phyloP scores from a whole-genome alignment of 2,329 filamentous ascomycete genomes.

The Trichoderma pleuroti region DNA sequence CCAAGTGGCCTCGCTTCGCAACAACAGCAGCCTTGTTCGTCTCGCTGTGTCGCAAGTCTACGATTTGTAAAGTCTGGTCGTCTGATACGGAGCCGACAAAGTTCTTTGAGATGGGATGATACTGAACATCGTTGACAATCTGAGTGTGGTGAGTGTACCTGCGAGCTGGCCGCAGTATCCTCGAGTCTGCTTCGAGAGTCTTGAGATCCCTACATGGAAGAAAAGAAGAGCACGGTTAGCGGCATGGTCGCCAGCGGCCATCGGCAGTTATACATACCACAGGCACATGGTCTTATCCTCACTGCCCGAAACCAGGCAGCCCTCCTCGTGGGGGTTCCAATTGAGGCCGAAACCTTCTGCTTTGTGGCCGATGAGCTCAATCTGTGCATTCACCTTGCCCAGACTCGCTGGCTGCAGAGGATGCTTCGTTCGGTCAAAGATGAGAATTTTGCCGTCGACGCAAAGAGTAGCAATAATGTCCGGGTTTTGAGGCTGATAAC shows the following conservation, averaged over 20 bases:
- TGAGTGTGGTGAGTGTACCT: conserved; percentile 85
- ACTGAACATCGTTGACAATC: conserved; percentile 95
- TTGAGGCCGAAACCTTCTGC: conserved; percentile 87
- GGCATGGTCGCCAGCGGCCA: neutral
- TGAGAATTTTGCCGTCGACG: conserved; percentile 79
- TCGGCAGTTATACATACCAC: conserved; percentile 58
- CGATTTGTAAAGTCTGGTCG: conserved; percentile 86
- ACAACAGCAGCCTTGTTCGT: conserved; percentile 66
- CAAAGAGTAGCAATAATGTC: conserved; percentile 94
- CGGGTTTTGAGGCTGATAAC: conserved; percentile 96
- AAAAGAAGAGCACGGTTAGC: conserved; percentile 18
- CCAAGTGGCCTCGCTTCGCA: conserved; percentile 71
- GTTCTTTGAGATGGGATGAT: conserved; percentile 79
- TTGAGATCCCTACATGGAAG: conserved; percentile 66
- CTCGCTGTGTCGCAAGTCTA: conserved; percentile 73
- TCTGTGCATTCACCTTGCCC: conserved; percentile 72
- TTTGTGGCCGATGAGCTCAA: conserved; percentile 79
- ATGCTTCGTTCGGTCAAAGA: conserved; percentile 97
- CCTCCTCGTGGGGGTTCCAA: conserved; percentile 83
- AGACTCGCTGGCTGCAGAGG: conserved; percentile 62
- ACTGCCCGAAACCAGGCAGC: conserved; percentile 82
- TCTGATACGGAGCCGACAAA: conserved; percentile 94
- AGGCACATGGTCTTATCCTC: conserved; percentile 89
- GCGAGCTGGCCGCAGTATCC: conserved; percentile 64
- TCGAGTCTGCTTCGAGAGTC: conserved; percentile 66